Evolutionary conservation across 192 early-diverging fungal species (phyloP), one percentile per base, ranked within the genome.

Genomic region (Backusella mclennaniae): DNA sequence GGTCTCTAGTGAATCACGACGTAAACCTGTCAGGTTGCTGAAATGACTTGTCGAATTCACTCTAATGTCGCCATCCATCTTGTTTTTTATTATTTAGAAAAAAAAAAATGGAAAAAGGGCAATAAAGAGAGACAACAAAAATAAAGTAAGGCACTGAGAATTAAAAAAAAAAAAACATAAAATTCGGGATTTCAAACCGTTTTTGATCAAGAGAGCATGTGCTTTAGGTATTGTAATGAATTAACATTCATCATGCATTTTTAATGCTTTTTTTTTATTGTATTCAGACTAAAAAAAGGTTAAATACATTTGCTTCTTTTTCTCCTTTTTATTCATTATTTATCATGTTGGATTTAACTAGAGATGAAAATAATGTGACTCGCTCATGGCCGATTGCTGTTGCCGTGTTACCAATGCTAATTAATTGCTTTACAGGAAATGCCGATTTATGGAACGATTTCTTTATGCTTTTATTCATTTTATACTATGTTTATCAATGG

Each of bases 381-480:
- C 56, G 56, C 56, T 85, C 82, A 53, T 91, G 89, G 89, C 89
- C 89, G 3, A 90, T 90, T 59, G 46, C 85, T 23, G 82, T 90
- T 53, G 89, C 89, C 33, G 79, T 90, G 23, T 56, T 87, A 17
- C 89, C 89, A 5, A 82, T 87, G 0, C 71, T 90, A 21, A 85
- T 87, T 6, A 81, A 86, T 2, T 83, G 88, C 68, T 38, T 88
- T 68, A 85, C 83, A 76, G 89, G 89, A 35, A 87, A 83, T 71
- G 83, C 87, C 19, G 89, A 90, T 66, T 79, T 88, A 68, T 90
- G 86, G 84, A 86, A 84, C 44, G 89, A 90, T 76, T 87, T 90
- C 39, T 67, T 90, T 21, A 84, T 87, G 46, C 75, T 88, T 14
- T 41, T 85, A 26, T 77, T 90, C 49, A 88, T 90, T 35, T 79